Evolutionary conservation across 176 grass and related monocot species (phyloP).

Genomic region (Cenchrus fungigraminus): DNA sequence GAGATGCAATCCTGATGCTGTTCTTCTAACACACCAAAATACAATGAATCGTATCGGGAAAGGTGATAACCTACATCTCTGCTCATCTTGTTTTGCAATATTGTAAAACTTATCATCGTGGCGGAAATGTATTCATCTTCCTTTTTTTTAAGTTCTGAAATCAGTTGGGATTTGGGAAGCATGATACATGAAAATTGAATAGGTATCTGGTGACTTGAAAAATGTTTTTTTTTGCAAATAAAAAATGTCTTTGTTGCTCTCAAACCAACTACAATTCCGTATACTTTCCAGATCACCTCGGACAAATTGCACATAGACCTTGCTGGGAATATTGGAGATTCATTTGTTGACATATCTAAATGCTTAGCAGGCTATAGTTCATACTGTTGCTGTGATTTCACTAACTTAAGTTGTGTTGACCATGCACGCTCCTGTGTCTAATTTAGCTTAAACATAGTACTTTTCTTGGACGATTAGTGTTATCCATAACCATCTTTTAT

Average conservation of each 20-base stretch:
- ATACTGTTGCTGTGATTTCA: neutral
- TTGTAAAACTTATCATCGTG: neutral
- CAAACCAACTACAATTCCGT: neutral
- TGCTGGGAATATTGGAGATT: neutral
- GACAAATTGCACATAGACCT: neutral
- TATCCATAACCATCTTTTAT: constrained; percentile 19
- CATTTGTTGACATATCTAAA: neutral
- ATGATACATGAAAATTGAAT: constrained; percentile 9
- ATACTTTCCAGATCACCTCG: neutral
- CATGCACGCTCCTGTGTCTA: neutral
- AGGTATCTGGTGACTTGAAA: neutral
- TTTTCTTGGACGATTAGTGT: neutral
- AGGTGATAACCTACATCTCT: constrained; percentile 44
- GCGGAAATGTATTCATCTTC: constrained; percentile 26
- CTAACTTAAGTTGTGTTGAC: neutral
- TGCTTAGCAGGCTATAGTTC: constrained; percentile 13
- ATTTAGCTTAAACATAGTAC: neutral
- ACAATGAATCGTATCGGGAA: constrained; percentile 72
- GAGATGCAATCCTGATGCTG: constrained; percentile 74
- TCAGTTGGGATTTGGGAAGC: constrained; percentile 16
- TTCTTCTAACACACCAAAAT: constrained; percentile 83
- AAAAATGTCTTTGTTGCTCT: neutral
- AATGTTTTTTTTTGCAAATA: neutral
- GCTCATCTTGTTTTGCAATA: neutral
- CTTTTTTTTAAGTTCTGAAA: neutral